Base-by-base conservation (phyloP, 179 eudicot genomes). In the Vitellaria paradoxa region DNA sequence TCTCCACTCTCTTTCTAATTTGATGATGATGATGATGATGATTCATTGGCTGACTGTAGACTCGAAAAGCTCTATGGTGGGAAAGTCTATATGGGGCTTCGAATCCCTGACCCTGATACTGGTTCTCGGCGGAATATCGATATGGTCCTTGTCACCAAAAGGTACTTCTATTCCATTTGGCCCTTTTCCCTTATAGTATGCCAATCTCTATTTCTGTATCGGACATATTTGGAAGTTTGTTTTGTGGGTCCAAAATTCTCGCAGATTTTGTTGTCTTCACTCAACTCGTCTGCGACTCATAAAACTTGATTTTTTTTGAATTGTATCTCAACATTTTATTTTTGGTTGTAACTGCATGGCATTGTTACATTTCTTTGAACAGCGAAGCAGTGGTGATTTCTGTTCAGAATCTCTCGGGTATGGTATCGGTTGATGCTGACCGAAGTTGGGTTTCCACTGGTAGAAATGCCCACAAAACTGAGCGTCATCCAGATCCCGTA, bases 41-140 rank as follows among this genome's bases (percentile, higher is more conserved):
- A 30, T 66, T n/a, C 6, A 15, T 40, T 61, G 64, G 46, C 63
- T 60, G 59, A 13, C 30, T 79, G 80, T 77, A 90, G 98, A 73
- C 79, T 94, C 26, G 91, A 94, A 81, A 89, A 92, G 85, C 81
- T 92, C 7, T 85, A 91, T 71, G 90, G 86, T 7, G 97, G 97
- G 20, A 92, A 88, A 81, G 94, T 82, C 18, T 88, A 82, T 69
- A 84, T 91, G 1, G 98, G 96, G n/a, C 97, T 94, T 72, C 92
- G 87, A 50, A 89, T 94, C 76, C 98, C 98, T 3, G 97, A 94
- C 66, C 86, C 89, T 11, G 98, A 91, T 81, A 77, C 90, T 6
- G 87, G 83, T 74, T 84, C 92, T 23, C 91, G 84, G 0, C 89
- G 81, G 72, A 88, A 83, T 76, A 83, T 91, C 70, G 97, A 94